Conservation (phyloP, 345 rosid genomes). For the Salix viminalis region DNA sequence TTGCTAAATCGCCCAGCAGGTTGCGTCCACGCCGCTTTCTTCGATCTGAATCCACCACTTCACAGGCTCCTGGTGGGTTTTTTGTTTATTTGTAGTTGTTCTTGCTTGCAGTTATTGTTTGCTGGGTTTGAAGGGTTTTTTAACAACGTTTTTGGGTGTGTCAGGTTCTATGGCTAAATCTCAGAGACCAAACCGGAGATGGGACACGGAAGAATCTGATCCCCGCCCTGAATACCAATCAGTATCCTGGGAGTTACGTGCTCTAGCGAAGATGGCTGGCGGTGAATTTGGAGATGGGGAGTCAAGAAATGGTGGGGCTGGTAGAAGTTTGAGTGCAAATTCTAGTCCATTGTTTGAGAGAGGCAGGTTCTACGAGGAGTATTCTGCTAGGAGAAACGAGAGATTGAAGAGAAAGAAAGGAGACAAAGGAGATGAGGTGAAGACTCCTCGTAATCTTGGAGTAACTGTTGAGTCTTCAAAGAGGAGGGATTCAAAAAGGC, state of each 20-base stretch:
- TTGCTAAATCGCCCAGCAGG: slow-evolving; percentile 65
- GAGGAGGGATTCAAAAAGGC: slow-evolving; percentile 52
- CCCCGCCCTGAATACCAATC: slow-evolving; percentile 52
- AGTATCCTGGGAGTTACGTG: slow-evolving; percentile 62
- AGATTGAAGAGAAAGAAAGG: slow-evolving; percentile 60
- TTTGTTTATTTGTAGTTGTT: background rate
- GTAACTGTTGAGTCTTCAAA: slow-evolving; percentile 54
- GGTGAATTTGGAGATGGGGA: slow-evolving; percentile 29
- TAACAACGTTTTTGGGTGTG: background rate
- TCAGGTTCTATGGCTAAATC: slow-evolving; percentile 57
- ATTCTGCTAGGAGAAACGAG: slow-evolving; percentile 80
- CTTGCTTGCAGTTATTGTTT: background rate
- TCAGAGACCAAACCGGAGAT: slow-evolving; percentile 37
- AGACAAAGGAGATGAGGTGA: slow-evolving; percentile 21
- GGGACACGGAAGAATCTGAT: slow-evolving; percentile 34
- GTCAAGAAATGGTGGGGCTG: slow-evolving; percentile 7
- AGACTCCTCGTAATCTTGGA: slow-evolving; percentile 48
- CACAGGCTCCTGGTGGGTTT: slow-evolving; percentile 55
- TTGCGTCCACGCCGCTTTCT: slow-evolving; percentile 52
- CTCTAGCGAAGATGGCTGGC: slow-evolving; percentile 49
- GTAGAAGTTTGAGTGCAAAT: slow-evolving; percentile 11
- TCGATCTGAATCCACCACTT: slow-evolving; percentile 35
- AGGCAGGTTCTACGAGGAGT: slow-evolving; percentile 80
- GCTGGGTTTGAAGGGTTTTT: background rate
- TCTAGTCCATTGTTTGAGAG: slow-evolving; percentile 59